Evolutionary conservation across 805 yeast genomes (phyloP).

Genomic region (Wickerhamomyces hampshirensis): DNA sequence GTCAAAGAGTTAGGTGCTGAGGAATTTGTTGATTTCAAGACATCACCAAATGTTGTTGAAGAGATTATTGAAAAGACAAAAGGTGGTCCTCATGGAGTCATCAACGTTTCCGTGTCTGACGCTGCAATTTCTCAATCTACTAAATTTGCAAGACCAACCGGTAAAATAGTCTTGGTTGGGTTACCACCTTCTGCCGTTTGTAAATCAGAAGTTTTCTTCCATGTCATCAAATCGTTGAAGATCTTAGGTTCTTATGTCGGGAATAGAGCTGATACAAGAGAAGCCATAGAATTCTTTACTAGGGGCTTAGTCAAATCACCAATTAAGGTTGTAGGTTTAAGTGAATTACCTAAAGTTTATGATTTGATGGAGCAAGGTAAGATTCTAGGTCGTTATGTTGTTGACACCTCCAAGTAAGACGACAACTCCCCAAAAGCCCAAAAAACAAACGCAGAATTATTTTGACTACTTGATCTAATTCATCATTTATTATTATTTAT

Average conservation of each 20-base stretch:
- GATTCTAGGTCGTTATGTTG: conserved; percentile 61
- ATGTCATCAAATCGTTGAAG: conserved; percentile 64
- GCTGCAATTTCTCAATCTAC: conserved; percentile 57
- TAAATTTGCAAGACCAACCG: conserved; percentile 54
- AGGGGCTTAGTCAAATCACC: conserved; percentile 65
- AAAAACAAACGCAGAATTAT: neutral
- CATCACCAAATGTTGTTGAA: conserved; percentile 45
- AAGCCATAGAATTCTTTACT: conserved; percentile 65
- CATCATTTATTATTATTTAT: neutral
- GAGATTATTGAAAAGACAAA: conserved; percentile 50
- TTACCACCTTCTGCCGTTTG: conserved; percentile 75
- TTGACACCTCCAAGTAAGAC: conserved; percentile 47
- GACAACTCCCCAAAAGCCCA: too few relatives aligned
- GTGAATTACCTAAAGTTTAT: conserved; percentile 49
- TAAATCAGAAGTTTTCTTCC: conserved; percentile 60
- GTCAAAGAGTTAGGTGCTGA: conserved; percentile 53
- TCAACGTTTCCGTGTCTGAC: conserved; percentile 66
- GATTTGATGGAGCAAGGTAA: conserved; percentile 58
- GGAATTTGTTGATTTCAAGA: conserved; percentile 52
- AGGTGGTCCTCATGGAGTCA: conserved; percentile 73
- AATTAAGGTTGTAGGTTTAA: conserved; percentile 52
- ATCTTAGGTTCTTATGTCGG: conserved; percentile 84
- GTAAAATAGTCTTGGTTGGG: conserved; percentile 69
- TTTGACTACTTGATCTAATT: too few relatives aligned
- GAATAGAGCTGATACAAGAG: conserved; percentile 78